A percentile compares a stretch with the other conserved stretches of the same genome.
Conservation (phyloP, 768 basidiomycete genomes). For the Boletus speciosus region DNA sequence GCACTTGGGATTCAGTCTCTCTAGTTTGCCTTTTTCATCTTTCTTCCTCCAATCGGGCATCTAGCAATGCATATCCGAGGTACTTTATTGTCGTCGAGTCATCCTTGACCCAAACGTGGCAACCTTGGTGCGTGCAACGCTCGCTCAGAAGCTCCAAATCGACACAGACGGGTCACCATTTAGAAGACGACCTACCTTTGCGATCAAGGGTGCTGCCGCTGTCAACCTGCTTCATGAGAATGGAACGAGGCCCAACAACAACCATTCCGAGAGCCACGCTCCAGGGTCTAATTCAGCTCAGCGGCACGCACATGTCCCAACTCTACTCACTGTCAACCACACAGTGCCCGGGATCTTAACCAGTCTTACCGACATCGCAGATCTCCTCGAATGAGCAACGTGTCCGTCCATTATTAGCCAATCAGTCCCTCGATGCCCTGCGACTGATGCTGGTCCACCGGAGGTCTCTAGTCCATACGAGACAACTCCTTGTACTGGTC, state of each 20-base stretch:
- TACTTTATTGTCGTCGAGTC: slow-evolving; percentile 11
- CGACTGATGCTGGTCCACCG: slow-evolving; percentile 18
- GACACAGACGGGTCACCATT: slow-evolving; percentile 13
- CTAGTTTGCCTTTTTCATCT: background rate
- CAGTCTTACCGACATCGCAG: slow-evolving; percentile 20
- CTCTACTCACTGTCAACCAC: slow-evolving; percentile 17
- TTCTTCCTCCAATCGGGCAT: slow-evolving; percentile 6
- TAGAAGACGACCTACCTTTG: slow-evolving; percentile 21
- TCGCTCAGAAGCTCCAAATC: slow-evolving; percentile 16
- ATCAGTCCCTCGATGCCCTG: slow-evolving; percentile 15
- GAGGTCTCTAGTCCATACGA: slow-evolving; percentile 18
- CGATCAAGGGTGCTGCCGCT: slow-evolving; percentile 26
- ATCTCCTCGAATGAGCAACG: slow-evolving; percentile 21
- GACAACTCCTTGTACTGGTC: slow-evolving; percentile 21
- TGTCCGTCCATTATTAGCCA: slow-evolving; percentile 20
- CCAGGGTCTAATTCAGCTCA: slow-evolving; percentile 28
- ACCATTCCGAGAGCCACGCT: slow-evolving; percentile 22
- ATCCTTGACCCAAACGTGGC: slow-evolving; percentile 9
- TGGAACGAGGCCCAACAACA: slow-evolving; percentile 25
- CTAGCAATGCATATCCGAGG: slow-evolving; percentile 11
- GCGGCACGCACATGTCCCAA: slow-evolving; percentile 20
- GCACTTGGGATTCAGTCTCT: background rate
- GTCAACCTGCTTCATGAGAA: slow-evolving; percentile 25
- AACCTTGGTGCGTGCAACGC: slow-evolving; percentile 4
- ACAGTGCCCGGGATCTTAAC: slow-evolving; percentile 12